Percentiles rank a stretch among this genome's conserved stretches.
Evolutionary conservation across 2,329 filamentous ascomycete genomes (phyloP).

Genomic region (Cytospora mali): DNA sequence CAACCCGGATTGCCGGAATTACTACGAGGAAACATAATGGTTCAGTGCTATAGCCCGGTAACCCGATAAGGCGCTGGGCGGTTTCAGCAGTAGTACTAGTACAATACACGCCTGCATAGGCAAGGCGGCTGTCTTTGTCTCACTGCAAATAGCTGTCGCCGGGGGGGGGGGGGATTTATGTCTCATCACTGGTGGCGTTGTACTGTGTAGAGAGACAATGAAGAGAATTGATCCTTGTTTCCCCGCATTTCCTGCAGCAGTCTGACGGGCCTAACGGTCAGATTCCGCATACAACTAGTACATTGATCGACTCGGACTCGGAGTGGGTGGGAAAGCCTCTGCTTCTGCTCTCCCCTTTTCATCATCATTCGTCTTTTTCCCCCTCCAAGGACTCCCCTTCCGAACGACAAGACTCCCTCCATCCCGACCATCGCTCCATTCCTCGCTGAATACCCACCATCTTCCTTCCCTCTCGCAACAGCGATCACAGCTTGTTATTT

Average conservation of each 20-base stretch:
- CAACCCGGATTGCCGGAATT: not conserved
- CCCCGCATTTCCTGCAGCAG: slow-evolving; percentile 28
- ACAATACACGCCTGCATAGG: not conserved
- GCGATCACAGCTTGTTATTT: slow-evolving; percentile 3
- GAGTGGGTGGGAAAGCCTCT: slow-evolving; percentile 2
- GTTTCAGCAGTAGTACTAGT: not conserved
- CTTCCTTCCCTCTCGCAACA: slow-evolving; percentile 11
- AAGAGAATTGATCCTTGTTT: slow-evolving; percentile 18
- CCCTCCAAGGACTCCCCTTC: not conserved
- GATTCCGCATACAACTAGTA: slow-evolving; percentile 13
- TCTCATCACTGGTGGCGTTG: not conserved
- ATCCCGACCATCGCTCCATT: slow-evolving; percentile 22
- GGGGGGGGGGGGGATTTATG: not conserved
- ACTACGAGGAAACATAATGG: not conserved
- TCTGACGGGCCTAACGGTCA: slow-evolving; percentile 17
- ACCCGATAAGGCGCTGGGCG: not conserved
- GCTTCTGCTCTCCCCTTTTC: not conserved
- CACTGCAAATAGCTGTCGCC: too few species aligned
- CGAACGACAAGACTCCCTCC: not conserved
- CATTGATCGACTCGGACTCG: not conserved
- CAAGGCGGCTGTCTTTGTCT: too few species aligned
- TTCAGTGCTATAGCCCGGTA: too few species aligned
- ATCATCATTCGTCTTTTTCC: not conserved
- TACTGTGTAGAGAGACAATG: not conserved
- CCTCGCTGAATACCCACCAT: slow-evolving; percentile 22